Conservation (phyloP, 148 eudicot species). For the Oxyria digyna region DNA sequence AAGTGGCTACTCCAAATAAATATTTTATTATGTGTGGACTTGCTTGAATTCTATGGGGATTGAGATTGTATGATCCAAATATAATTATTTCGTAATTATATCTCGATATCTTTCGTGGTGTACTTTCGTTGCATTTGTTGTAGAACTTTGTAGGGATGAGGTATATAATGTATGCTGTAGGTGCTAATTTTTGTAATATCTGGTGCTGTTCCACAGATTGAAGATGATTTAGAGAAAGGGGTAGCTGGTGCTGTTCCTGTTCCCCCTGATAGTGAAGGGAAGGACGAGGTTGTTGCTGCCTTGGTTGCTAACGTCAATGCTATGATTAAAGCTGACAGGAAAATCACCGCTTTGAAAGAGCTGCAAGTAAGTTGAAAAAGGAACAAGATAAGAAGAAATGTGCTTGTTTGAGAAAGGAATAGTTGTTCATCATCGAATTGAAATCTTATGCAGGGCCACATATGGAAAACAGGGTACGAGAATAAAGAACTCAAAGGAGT, state of each 20-base stretch:
- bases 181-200: not conserved
- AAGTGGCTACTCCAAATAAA: not conserved
- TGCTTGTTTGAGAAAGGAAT: not conserved
- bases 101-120: no score
- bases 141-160: no score
- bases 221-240: conserved; percentile 61
- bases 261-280: conserved; percentile 53
- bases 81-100: no score
- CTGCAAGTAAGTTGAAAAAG: conserved; percentile 48
- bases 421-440: not conserved
- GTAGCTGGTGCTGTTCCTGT: conserved; percentile 60
- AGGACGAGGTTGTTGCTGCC: conserved; percentile 72
- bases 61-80: no score
- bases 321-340: conserved; percentile 94
- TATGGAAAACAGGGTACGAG: conserved; percentile 83
- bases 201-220: conserved; percentile 30
- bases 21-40: not conserved
- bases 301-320: conserved; percentile 82
- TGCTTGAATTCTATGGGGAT: not conserved
- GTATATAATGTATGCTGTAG: no score
- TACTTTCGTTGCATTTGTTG: no score
- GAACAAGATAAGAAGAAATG: not conserved
- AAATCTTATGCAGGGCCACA: conserved; percentile 61
- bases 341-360: conserved; percentile 86
- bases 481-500: conserved; percentile 54